Evolutionary conservation across 2,329 filamentous ascomycete genomes (phyloP).

Genomic region (Epichloe bromicola): DNA sequence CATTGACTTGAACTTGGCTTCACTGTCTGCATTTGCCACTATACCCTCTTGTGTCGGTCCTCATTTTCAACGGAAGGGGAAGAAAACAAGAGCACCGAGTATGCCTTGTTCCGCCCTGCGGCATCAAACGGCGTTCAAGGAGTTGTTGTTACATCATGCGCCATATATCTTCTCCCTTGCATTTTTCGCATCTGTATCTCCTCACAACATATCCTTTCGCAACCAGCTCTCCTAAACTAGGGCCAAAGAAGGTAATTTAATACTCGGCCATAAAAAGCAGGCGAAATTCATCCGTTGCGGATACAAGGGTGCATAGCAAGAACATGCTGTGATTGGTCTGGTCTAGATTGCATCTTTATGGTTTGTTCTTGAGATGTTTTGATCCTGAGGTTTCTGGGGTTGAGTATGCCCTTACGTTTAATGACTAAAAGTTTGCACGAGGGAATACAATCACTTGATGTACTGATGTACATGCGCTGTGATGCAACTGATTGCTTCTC

Average conservation of each 20-base stretch:
- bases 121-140: slow-evolving; percentile 2
- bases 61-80: not conserved
- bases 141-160: not conserved
- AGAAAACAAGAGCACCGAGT: not conserved
- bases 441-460: not conserved
- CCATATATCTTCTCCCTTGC: not conserved
- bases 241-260: too few relatives aligned
- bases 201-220: not conserved
- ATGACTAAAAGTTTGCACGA: not conserved
- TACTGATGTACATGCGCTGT: not conserved
- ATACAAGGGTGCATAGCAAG: not conserved
- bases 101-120: not conserved
- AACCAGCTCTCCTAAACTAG: too few relatives aligned
- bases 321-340: not conserved
- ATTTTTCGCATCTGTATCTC: not conserved
- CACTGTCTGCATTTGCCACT: not conserved
- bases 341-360: not conserved
- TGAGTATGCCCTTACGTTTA: not conserved
- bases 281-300: too few relatives aligned
- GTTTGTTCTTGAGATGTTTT: not conserved
- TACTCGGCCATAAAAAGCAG: too few relatives aligned
- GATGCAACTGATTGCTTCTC: too few relatives aligned
- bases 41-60: not conserved
- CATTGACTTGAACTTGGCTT: not conserved
- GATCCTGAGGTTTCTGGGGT: not conserved